Evolutionary conservation across 108 stramenopile genomes (phyloP), one percentile per base, ranked within the genome.

Genomic region (Nitzschia palea): DNA sequence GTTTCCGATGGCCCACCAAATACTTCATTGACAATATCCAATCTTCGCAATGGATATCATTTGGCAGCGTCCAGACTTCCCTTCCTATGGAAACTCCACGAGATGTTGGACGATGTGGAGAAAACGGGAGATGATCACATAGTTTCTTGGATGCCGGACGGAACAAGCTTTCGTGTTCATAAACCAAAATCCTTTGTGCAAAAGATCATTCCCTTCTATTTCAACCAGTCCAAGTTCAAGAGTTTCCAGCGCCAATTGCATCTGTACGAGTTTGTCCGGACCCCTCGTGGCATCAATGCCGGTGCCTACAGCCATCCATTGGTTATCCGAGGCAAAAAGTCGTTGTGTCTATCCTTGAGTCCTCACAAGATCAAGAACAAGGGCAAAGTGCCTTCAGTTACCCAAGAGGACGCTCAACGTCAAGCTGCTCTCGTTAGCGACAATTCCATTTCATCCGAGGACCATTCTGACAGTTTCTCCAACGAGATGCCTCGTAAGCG

Each of bases 241-340:
- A 56, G 54, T 22, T 68, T 75, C 14, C 74, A 75, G 55, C 34
- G 74, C 10, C 70, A 71, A 44, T 84, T 96, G 43, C 93, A 96
- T 62, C 74, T 95, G 4, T 92, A 92, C 59, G 91, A 86, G 10
- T 89, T 92, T 62, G 35, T 62, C 30, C 82, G 88, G 25, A 81
- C 90, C 18, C 87, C 88, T 14, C 55, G 79, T 32, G 93, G 93
- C 2, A 40, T 55, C 14, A 86, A 90, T 30, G 70, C 80, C 55
- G 86, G 86, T 9, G 71, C 75, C n/a, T 89, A 88, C 61, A 85
- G 72, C 40, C 88, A 93, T 54, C 81, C 82, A 35, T 18, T 71
- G 20, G 90, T 93, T 58, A 40, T 88, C 17, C 73, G 76, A 40
- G 80, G 84, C 27, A 84, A 71, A 40, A 56, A 80, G 65, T 59